Conservation (phyloP, 305 asterid species). For the Fraxinus velutina region DNA sequence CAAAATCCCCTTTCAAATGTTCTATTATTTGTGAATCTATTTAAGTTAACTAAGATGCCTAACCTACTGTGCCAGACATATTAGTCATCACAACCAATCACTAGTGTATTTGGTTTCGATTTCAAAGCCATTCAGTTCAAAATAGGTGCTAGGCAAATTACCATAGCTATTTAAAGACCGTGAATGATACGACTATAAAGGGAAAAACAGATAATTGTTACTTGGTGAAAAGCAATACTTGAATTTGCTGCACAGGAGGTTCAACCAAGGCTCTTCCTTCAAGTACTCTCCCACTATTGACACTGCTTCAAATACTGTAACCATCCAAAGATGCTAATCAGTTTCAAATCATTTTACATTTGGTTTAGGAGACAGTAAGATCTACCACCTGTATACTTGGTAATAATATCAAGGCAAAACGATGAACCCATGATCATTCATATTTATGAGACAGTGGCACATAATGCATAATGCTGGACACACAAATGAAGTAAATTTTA, state of each 20-base stretch:
- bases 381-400: constrained; percentile 11
- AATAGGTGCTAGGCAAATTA: neutral
- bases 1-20: neutral
- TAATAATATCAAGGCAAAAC: neutral
- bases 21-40: neutral
- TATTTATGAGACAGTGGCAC: neutral
- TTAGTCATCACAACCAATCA: neutral
- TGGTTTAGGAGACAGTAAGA: neutral
- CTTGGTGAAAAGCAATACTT: constrained; percentile 40
- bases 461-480: neutral
- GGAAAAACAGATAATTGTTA: neutral
- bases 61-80: neutral
- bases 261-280: constrained; percentile 84
- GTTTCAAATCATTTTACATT: constrained; percentile 4
- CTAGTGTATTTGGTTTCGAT: constrained; percentile 3
- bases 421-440: neutral
- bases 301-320: constrained; percentile 64
- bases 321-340: constrained; percentile 29
- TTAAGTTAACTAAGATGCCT: neutral
- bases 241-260: constrained; percentile 61
- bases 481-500: neutral
- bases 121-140: neutral
- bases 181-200: neutral
- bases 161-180: neutral
- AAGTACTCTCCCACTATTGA: constrained; percentile 79